Conservation (phyloP, 192 early-diverging fungal genomes). For the Backusella sp. region DNA sequence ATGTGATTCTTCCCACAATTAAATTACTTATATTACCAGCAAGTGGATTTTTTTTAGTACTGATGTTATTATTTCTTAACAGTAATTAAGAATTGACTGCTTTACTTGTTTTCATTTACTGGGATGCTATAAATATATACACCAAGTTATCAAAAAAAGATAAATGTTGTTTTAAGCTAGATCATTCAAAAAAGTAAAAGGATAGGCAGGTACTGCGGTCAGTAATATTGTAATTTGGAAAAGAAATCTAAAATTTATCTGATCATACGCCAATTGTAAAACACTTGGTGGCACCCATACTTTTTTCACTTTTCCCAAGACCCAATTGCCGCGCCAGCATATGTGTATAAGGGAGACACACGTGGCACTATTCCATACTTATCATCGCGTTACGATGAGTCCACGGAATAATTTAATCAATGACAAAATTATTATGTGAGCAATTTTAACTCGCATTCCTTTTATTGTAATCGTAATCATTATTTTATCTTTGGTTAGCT, state of each 20-base stretch:
- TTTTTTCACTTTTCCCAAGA: slow-evolving; percentile 2
- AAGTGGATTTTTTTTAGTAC: too few species aligned
- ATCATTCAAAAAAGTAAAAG: neutral
- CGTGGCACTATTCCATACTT: slow-evolving; percentile 7
- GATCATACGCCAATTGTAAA: slow-evolving; percentile 3
- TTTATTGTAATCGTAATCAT: neutral
- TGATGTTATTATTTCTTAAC: too few species aligned
- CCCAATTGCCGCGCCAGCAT: neutral
- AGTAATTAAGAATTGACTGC: neutral
- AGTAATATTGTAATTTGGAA: neutral
- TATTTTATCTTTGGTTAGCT: neutral
- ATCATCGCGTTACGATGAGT: neutral
- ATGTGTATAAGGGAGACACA: neutral
- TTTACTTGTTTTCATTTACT: neutral
- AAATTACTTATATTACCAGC: neutral
- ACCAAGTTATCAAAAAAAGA: neutral
- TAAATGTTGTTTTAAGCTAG: neutral
- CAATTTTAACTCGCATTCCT: neutral
- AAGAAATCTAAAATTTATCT: neutral
- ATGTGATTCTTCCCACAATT: slow-evolving; percentile 3
- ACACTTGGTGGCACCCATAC: neutral
- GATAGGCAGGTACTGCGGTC: neutral
- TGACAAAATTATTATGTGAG: neutral
- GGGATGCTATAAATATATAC: neutral
- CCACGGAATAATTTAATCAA: neutral